Base-by-base conservation (phyloP, 257 asterid genomes). In the Petrea volubilis region DNA sequence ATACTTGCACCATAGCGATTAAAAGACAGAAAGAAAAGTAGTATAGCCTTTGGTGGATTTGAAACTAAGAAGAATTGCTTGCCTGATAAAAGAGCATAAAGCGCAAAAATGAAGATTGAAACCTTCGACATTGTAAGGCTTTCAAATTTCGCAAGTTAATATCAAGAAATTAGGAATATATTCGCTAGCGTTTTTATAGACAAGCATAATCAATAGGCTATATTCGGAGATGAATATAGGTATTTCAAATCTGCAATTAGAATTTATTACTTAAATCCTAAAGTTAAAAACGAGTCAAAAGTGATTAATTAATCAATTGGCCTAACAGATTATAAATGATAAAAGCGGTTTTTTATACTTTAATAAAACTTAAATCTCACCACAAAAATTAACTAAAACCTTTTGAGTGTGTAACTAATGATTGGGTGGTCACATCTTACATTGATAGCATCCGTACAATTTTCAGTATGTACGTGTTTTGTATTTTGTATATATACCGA, bases 31-130 rank as follows among this genome's bases (percentile, higher is more conserved):
- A 4, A 8, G 5, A 33, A 33, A 8, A 4, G 7, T 33, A 33
- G 0, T 4, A 33, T 36, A 36, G 10, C 1, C 0, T 6, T 20
- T 46, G 8, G 2, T 47, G 29, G 25, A 28, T 1, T n/a, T 5
- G 23, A 23, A 15, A 12, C 9, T 34, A 34, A 12, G 23, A 36
- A 40, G 11, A 0, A 41, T n/a, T n/a, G n/a, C 17, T 6, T 60
- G 23, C 75, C 60, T 13, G 75, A 70, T 17, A 59, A 21, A 47
- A 70, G 60, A 28, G 60, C 51, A 46, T 2, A 14, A 34, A 70
- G 49, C 61, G 31, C 50, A 31, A 70, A 46, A 20, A 70, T 5
- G 10, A 70, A 14, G 17, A 43, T 23, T 29, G 60, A 7, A 5
- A 46, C 29, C 13, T 58, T 59, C 68, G 28, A 20, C 68, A 60